These are phyloP conservation scores for Plasmodium chabaudi DNA, from an alignment of 169 alveolate genomes.

Conservation along the genomic window DNA sequence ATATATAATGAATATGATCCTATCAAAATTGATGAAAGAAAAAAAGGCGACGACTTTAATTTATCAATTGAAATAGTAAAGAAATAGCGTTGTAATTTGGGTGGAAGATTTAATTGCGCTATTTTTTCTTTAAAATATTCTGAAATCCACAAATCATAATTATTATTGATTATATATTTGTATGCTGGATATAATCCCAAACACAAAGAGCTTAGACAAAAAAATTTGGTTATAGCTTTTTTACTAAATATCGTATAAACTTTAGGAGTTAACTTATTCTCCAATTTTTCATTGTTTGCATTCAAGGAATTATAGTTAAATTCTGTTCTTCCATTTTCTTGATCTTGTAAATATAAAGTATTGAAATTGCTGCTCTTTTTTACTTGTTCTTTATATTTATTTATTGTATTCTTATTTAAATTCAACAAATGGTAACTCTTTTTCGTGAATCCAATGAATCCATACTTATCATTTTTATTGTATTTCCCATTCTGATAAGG, in stretches of 20 bases:
- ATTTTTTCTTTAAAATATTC: conserved; percentile 53
- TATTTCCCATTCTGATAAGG: conserved; percentile 9
- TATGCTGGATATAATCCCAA: conserved; percentile 44
- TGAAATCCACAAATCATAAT: conserved; percentile 25
- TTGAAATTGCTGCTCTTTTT: conserved; percentile 31
- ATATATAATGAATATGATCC: conserved; percentile 74
- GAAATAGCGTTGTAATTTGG: conserved; percentile 23
- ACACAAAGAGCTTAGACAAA: conserved; percentile 47
- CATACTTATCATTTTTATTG: conserved; percentile 4
- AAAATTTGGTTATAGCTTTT: conserved; percentile 27
- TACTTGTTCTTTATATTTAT: conserved; percentile 16
- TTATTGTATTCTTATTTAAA: conserved; percentile 48
- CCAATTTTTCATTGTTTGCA: conserved; percentile 27
- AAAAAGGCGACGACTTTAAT: conserved; percentile 66
- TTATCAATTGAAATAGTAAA: conserved; percentile 36
- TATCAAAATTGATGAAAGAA: conserved; percentile 64
- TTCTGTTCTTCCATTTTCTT: conserved; percentile 40
- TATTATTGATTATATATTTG: conserved; percentile 33
- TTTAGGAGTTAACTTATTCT: conserved; percentile 22
- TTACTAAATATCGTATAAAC: conserved; percentile 16
- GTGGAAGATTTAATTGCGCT: conserved; percentile 19
- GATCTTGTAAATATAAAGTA: conserved; percentile 41
- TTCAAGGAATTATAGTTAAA: conserved; percentile 26
- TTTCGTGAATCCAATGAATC: conserved; percentile 57
- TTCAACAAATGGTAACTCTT: conserved; percentile 22